Percentiles rank a stretch among this genome's conserved stretches.
Conservation (phyloP, 768 basidiomycete genomes). For the Boletus rex-veris region DNA sequence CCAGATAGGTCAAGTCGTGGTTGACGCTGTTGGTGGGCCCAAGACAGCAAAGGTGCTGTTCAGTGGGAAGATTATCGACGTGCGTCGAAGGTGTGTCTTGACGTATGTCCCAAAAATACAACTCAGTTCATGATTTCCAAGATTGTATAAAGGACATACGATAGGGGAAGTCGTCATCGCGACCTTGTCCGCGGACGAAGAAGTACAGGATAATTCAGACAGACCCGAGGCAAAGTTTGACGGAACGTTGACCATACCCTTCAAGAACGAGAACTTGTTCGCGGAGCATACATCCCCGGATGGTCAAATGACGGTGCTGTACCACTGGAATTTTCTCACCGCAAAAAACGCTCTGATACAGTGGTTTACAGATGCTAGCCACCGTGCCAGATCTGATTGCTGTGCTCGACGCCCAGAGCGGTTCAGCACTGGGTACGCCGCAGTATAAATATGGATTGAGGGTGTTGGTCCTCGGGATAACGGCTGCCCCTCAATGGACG, state of each 20-base stretch:
- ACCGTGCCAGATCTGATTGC: slow-evolving; percentile 65
- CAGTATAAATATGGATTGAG: slow-evolving; percentile 59
- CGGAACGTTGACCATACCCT: slow-evolving; percentile 46
- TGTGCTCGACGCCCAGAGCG: slow-evolving; percentile 60
- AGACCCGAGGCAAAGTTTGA: slow-evolving; percentile 20
- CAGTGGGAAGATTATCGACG: slow-evolving; percentile 57
- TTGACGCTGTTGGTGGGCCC: slow-evolving; percentile 35
- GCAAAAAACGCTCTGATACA: background rate
- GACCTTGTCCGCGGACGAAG: slow-evolving; percentile 27
- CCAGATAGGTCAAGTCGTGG: slow-evolving; percentile 33
- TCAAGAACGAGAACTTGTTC: slow-evolving; percentile 61
- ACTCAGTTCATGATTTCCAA: background rate
- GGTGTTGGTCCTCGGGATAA: slow-evolving; percentile 49
- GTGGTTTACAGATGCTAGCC: slow-evolving; percentile 39
- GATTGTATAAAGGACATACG: slow-evolving; percentile 38
- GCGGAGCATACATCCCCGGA: slow-evolving; percentile 39
- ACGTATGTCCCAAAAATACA: background rate
- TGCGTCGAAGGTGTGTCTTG: slow-evolving; percentile 33
- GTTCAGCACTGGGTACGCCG: slow-evolving; percentile 58
- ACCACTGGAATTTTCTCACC: background rate
- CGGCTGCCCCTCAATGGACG: slow-evolving; percentile 56
- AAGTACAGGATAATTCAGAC: slow-evolving; percentile 24
- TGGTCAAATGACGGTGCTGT: slow-evolving; percentile 21
- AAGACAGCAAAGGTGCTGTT: slow-evolving; percentile 44
- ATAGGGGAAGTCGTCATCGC: slow-evolving; percentile 37